Conservation (phyloP, 805 yeast genomes). For the Yarrowia sp. region DNA sequence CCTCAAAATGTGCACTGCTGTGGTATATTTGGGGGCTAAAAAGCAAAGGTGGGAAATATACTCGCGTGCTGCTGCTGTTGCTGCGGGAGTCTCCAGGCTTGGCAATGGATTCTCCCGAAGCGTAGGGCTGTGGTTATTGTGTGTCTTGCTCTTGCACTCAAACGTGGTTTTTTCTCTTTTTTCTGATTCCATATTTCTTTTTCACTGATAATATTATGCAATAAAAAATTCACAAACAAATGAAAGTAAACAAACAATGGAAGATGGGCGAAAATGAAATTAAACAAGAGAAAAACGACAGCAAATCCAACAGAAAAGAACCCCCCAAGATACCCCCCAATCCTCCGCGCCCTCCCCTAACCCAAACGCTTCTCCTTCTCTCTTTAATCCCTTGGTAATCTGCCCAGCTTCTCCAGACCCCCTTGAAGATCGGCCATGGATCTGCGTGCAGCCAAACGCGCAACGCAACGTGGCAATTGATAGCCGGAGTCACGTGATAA, state of each 20-base stretch:
- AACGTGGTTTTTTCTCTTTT: too few relatives aligned
- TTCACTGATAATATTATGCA: too few relatives aligned
- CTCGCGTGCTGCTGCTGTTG: not conserved
- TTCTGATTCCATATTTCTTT: too few relatives aligned
- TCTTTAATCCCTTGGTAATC: not conserved
- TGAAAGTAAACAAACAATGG: not conserved
- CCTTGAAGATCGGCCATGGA: constrained; percentile 13
- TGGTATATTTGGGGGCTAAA: too few relatives aligned
- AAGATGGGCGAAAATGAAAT: not conserved
- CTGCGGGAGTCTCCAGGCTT: not conserved
- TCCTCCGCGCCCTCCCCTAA: not conserved
- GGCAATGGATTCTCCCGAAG: not conserved
- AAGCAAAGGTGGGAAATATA: too few relatives aligned
- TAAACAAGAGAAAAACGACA: too few relatives aligned
- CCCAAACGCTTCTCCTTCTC: not conserved
- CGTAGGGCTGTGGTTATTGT: too few relatives aligned
- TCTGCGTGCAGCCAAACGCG: constrained; percentile 21
- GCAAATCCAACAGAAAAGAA: too few relatives aligned
- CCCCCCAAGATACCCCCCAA: too few relatives aligned
- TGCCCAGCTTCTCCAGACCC: not conserved
- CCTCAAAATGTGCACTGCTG: too few relatives aligned
- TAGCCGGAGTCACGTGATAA: not conserved
- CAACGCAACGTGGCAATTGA: not conserved
- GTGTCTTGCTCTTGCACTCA: too few relatives aligned
- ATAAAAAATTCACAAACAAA: too few relatives aligned